Conservation (phyloP, 164 flowering plant species). For the Vitis amurensis region DNA sequence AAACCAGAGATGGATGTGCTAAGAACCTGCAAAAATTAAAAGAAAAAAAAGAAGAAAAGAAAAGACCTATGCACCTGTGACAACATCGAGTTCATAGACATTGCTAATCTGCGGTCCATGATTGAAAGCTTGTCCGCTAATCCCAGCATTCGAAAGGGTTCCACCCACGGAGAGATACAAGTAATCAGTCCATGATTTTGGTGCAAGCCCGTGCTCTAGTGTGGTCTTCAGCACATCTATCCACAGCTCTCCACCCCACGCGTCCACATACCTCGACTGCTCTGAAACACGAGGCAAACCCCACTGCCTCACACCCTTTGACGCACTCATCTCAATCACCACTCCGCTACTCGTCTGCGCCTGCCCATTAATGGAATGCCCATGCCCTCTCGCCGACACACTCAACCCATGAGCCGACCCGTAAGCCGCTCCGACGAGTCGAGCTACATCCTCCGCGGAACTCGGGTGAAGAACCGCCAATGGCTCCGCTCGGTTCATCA, state of each 20-base stretch:
- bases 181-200: conserved; percentile 97
- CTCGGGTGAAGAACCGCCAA: conserved; percentile 69
- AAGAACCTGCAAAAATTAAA: background rate
- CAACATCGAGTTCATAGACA: conserved; percentile 82
- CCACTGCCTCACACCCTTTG: conserved; percentile 5
- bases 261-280: conserved; percentile 61
- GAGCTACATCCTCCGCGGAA: conserved; percentile 56
- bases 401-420: conserved; percentile 41
- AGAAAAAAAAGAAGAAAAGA: background rate
- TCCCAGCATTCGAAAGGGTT: conserved; percentile 92
- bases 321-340: conserved; percentile 65
- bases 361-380: conserved; percentile 94
- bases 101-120: conserved; percentile 96
- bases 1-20: background rate
- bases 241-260: conserved; percentile 98
- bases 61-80: conserved; percentile 58
- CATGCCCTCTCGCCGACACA: conserved; percentile 89
- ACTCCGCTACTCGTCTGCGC: conserved; percentile 68
- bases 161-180: conserved; percentile 92
- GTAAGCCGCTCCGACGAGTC: conserved; percentile 48
- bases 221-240: conserved; percentile 70
- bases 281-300: conserved; percentile 24
- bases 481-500: conserved; percentile 43
- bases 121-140: conserved; percentile 93
- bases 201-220: conserved; percentile 70